Base-by-base conservation (phyloP, 768 basidiomycete genomes). In the Trametes elegans region DNA sequence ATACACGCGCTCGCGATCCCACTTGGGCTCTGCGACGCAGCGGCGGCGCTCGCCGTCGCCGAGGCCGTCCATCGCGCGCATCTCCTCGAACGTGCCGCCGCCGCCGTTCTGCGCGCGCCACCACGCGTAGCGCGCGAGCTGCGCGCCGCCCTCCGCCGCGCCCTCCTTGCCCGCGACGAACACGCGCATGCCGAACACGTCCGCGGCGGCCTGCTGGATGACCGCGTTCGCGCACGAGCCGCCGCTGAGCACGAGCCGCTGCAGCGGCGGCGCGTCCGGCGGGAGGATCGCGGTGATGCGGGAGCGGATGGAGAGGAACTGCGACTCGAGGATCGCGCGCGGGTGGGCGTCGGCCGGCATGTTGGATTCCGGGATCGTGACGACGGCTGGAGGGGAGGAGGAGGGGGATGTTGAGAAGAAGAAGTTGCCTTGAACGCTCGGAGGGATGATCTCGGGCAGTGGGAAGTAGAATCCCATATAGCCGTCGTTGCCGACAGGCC, bases 381-480 rank as follows among this genome's bases (percentile, higher is more conserved):
- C 23, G 16, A 24, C 28, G 39, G 48, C 18, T 5, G 58, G 27
- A 7, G 61, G 40, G 28, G 51, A 18, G 28, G 53, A 7, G 67
- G 66, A 38, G 63, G 68, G 36, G 49, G 72, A 62, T 23, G 70
- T 68, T 21, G 70, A 70, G 73, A 87, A 90, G 70, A 80, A 77
- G 71, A 81, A 84, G 55, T 84, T 78, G n/a, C 93, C 92, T 7
- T 78, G 68, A 7, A 90, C 85, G 51, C 80, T 81, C 16, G 84
- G 82, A 3, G 93, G 92, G 54, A 95, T 93, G 69, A 95, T 95
- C 71, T 95, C 93, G 13, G 83, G 87, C 24, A 90, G 77, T 1
- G 86, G 85, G 72, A 90, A 94, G 74, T 90, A 93, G 65, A 92
- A 81, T 3, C 87, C 88, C 59, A 84, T 70, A 57, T 76, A 70